Conservation (phyloP, 2,329 filamentous ascomycete genomes). For the Pestalotiopsis sp. region DNA sequence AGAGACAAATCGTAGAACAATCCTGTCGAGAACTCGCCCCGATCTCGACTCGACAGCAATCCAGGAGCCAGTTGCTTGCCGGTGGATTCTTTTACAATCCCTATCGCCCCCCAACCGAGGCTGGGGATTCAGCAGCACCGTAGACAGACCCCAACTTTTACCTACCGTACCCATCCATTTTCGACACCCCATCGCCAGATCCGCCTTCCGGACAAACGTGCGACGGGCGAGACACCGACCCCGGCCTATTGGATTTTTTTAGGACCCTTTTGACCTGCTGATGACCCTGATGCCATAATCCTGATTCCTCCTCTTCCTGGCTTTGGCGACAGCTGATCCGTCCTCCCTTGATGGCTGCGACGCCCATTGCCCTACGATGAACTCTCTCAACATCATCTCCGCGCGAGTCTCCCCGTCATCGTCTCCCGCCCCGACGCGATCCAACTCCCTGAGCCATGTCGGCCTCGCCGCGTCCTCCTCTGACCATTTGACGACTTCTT, state of each 20-base stretch:
- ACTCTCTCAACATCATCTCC: constrained; percentile 93
- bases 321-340: constrained; percentile 22
- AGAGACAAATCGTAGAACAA: neutral
- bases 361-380: constrained; percentile 70
- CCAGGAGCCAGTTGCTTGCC: neutral
- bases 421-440: constrained; percentile 58
- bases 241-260: neutral
- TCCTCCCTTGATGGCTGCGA: constrained; percentile 54
- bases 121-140: constrained; percentile 14
- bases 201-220: neutral
- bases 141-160: constrained; percentile 13
- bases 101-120: constrained; percentile 20
- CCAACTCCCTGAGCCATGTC: constrained; percentile 61
- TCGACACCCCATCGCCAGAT: constrained; percentile 8
- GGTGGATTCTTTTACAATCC: neutral
- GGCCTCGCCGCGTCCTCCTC: constrained; percentile 46
- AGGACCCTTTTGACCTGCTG: neutral
- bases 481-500: constrained; percentile 31
- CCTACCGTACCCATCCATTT: neutral
- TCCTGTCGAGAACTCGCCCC: neutral
- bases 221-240: constrained; percentile 5
- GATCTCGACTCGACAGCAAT: neutral
- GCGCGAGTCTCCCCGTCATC: constrained; percentile 72
- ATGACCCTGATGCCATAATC: constrained; percentile 11
- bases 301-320: neutral